phyloP scores from a whole-genome alignment of 768 basidiomycete species.

The Kwoniella botswanensis region DNA sequence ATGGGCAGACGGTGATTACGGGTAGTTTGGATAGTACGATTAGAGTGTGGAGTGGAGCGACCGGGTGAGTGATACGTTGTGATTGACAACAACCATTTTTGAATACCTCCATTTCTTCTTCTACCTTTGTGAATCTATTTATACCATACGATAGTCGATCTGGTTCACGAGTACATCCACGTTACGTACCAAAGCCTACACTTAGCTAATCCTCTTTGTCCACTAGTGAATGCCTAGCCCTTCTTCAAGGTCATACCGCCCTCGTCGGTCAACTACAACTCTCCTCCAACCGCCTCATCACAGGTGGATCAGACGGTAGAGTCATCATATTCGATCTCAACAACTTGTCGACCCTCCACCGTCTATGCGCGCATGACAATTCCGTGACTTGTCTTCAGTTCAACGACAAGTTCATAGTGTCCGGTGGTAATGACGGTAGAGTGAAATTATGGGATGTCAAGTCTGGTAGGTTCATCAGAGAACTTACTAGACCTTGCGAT shows the following conservation, averaged over 20 bases:
- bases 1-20: conserved; percentile 78
- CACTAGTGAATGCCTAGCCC: conserved; percentile 74
- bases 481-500: conserved; percentile 76
- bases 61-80: conserved; percentile 67
- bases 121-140: too few species aligned
- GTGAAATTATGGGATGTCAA: conserved; percentile 62
- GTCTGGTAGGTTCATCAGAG: conserved; percentile 73
- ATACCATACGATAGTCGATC: too few species aligned
- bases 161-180: neutral
- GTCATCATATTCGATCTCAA: conserved; percentile 72
- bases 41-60: conserved; percentile 82
- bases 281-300: conserved; percentile 68
- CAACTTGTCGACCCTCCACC: conserved; percentile 60
- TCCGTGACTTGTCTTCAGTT: conserved; percentile 85
- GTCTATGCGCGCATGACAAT: conserved; percentile 86
- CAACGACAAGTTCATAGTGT: conserved; percentile 76
- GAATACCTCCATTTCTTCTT: too few species aligned
- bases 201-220: neutral
- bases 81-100: too few species aligned
- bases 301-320: conserved; percentile 87
- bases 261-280: conserved; percentile 91
- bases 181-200: neutral
- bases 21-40: conserved; percentile 94
- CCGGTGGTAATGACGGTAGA: conserved; percentile 79
- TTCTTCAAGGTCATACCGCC: conserved; percentile 87